phyloP scores from a whole-genome alignment of 2,329 filamentous ascomycete species.

The Alternaria panax region DNA sequence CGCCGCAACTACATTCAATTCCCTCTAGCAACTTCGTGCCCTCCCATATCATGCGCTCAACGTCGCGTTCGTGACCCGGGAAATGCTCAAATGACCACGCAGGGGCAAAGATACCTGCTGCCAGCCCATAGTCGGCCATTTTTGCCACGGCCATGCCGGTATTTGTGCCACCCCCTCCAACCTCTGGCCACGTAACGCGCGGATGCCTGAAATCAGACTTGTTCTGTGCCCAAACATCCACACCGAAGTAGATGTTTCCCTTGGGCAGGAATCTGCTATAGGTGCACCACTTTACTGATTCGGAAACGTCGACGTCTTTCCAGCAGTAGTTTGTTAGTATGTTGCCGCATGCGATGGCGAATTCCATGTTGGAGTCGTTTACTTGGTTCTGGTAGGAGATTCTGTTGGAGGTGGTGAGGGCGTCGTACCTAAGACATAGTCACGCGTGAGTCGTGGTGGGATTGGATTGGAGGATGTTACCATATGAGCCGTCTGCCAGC shows the following conservation, averaged over 20 bases:
- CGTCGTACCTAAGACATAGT: conserved; percentile 53
- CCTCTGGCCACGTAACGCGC: conserved; percentile 49
- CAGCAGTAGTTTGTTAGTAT: conserved; percentile 58
- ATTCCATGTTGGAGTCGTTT: conserved; percentile 49
- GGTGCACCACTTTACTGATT: conserved; percentile 35
- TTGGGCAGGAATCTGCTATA: conserved; percentile 30
- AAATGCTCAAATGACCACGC: conserved; percentile 59
- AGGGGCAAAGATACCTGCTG: conserved; percentile 55
- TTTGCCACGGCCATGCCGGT: conserved; percentile 51
- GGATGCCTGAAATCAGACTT: conserved; percentile 34
- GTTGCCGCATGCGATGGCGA: conserved; percentile 48
- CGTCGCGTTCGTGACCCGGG: conserved; percentile 25
- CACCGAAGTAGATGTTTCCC: conserved; percentile 50
- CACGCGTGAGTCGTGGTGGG: not conserved
- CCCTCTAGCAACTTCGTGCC: conserved; percentile 35
- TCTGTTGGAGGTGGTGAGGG: conserved; percentile 53
- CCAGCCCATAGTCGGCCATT: conserved; percentile 46
- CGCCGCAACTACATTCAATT: conserved; percentile 46
- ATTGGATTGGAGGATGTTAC: conserved; percentile 25
- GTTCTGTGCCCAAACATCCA: conserved; percentile 59
- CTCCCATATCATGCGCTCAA: conserved; percentile 49
- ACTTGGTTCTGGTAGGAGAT: conserved; percentile 57
- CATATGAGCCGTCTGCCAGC: conserved; percentile 48
- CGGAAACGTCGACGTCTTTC: conserved; percentile 39
- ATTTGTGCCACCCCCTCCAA: conserved; percentile 53